Evolutionary conservation across 1,284 basidiomycete species (phyloP).

Genomic region (Malassezia caprae): DNA sequence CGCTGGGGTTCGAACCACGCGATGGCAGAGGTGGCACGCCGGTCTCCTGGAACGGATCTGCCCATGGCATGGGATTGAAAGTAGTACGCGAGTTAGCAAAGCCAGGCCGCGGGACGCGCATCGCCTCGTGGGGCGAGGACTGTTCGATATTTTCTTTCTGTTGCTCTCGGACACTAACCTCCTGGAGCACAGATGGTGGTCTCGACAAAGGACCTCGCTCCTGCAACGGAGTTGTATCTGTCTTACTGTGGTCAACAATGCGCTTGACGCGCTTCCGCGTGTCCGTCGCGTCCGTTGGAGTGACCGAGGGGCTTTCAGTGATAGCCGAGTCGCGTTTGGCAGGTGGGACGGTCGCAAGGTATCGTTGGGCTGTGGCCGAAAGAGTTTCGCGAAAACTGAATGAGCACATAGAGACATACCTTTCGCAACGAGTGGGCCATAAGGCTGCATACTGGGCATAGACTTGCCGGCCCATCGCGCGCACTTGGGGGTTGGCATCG

Average conservation of each 20-base stretch:
- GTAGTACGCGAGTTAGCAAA: background rate
- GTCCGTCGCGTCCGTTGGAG: background rate
- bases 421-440: slow-evolving; percentile 51
- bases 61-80: background rate
- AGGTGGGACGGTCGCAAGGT: slow-evolving; percentile 3
- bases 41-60: background rate
- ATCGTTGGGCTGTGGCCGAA: slow-evolving; percentile 8
- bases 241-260: background rate
- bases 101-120: background rate
- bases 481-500: slow-evolving; percentile 51
- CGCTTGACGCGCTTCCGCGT: background rate
- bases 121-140: background rate
- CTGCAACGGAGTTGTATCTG: background rate
- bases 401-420: slow-evolving; percentile 42
- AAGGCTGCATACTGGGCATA: slow-evolving; percentile 49
- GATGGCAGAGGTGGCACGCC: slow-evolving; percentile 4
- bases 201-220: background rate
- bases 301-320: background rate
- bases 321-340: background rate
- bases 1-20: slow-evolving; percentile 7
- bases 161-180: background rate
- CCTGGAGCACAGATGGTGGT: background rate
- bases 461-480: slow-evolving; percentile 49
- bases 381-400: slow-evolving; percentile 4
- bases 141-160: background rate